Evolutionary conservation across 805 yeast genomes (phyloP).

Genomic region (Jamesozyma spencerorum): DNA sequence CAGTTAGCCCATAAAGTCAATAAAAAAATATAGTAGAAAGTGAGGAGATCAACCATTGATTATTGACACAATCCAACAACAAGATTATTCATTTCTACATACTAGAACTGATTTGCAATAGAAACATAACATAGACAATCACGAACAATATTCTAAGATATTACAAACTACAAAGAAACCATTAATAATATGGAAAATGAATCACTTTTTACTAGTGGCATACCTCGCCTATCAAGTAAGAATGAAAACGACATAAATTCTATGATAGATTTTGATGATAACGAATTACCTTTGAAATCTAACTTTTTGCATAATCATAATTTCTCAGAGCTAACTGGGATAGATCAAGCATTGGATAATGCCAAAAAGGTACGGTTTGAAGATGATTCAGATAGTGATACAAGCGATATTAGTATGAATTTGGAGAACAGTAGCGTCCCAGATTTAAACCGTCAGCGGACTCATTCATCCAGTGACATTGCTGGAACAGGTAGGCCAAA

Average conservation of each 20-base stretch:
- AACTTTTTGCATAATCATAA: slow-evolving; percentile 12
- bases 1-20: too few species aligned
- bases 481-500: neutral
- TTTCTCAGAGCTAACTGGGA: slow-evolving; percentile 15
- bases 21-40: too few species aligned
- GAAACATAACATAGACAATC: neutral
- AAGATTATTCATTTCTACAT: too few species aligned
- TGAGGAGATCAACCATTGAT: too few species aligned
- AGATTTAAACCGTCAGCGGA: too few species aligned
- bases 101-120: neutral
- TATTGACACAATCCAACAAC: too few species aligned
- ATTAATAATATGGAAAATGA: too few species aligned
- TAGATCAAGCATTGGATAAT: slow-evolving; percentile 1
- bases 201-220: neutral
- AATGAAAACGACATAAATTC: slow-evolving; percentile 9
- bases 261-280: slow-evolving; percentile 6
- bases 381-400: slow-evolving; percentile 1
- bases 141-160: too few species aligned
- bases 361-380: slow-evolving; percentile 13
- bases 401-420: slow-evolving; percentile 1
- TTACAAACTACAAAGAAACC: neutral
- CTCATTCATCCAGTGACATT: neutral
- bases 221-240: too few species aligned
- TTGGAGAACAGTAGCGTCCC: neutral
- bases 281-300: slow-evolving; percentile 23